Percentiles rank a stretch among this genome's conserved stretches.
phyloP scores from a whole-genome alignment of 331 rosid genomes.

The Cucumis variabilis region DNA sequence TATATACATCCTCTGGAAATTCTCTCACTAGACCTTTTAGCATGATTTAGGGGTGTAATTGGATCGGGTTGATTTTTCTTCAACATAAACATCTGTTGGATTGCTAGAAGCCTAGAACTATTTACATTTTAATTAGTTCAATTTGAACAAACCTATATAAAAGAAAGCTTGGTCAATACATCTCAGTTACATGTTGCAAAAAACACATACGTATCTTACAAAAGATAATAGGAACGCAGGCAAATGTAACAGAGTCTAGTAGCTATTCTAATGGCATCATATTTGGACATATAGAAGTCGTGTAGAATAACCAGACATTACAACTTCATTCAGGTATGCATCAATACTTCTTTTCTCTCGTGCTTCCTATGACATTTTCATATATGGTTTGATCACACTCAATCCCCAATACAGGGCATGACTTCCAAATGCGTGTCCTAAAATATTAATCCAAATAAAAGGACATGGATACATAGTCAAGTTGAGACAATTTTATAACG shows the following conservation, averaged over 20 bases:
- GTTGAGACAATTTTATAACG: background rate
- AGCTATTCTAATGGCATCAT: background rate
- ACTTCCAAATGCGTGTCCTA: background rate
- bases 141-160: background rate
- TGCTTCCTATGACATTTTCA: background rate
- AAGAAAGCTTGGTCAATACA: background rate
- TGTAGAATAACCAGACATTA: background rate
- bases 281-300: conserved; percentile 1
- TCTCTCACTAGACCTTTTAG: no score
- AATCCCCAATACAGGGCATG: background rate
- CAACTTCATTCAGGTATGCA: background rate
- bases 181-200: background rate
- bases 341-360: background rate
- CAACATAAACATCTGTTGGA: no score
- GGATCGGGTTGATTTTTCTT: no score
- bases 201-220: background rate
- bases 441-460: conserved; percentile 11
- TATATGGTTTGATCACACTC: background rate
- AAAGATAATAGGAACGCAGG: background rate
- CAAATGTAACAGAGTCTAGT: background rate
- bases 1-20: no score
- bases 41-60: no score
- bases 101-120: background rate
- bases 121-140: background rate
- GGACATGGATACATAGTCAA: background rate